Conservation (phyloP, 2,329 filamentous ascomycete species). For the Phyllosticta capitalensis region DNA sequence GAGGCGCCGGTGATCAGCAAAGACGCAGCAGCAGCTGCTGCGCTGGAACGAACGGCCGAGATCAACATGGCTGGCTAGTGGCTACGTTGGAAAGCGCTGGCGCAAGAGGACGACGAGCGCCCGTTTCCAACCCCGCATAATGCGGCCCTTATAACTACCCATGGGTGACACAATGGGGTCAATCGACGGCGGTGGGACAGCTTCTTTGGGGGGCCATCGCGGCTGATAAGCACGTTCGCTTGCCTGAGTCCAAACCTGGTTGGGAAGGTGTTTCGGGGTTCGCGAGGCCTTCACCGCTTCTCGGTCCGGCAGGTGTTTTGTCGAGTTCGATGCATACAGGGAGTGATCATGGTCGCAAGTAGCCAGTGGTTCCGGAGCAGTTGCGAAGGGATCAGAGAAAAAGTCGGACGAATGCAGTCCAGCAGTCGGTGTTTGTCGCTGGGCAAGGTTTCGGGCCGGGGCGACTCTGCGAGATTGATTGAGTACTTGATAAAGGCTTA, state of each 20-base stretch:
- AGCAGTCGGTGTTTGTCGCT: neutral
- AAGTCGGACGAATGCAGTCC: neutral
- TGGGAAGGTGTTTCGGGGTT: neutral
- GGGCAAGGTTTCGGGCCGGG: neutral
- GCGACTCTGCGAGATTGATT: neutral
- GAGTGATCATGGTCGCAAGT: no score
- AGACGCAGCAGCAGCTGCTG: neutral
- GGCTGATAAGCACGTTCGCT: neutral
- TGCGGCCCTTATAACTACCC: neutral
- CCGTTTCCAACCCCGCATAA: neutral
- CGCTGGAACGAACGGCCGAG: neutral
- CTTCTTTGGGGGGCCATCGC: neutral
- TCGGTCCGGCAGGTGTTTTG: neutral
- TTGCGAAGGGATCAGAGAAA: neutral
- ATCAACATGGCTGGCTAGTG: conserved; percentile 3
- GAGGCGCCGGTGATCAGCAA: neutral
- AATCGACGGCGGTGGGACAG: neutral
- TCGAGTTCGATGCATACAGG: neutral
- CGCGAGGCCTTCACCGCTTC: neutral
- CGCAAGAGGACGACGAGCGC: neutral
- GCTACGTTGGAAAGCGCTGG: neutral
- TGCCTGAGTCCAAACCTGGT: neutral
- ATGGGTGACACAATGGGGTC: neutral
- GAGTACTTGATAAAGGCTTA: neutral
- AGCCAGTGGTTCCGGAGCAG: no score